These are phyloP conservation scores for Phaeotremella fagi DNA, from an alignment of 768 basidiomycete genomes.

Conservation along the genomic window DNA sequence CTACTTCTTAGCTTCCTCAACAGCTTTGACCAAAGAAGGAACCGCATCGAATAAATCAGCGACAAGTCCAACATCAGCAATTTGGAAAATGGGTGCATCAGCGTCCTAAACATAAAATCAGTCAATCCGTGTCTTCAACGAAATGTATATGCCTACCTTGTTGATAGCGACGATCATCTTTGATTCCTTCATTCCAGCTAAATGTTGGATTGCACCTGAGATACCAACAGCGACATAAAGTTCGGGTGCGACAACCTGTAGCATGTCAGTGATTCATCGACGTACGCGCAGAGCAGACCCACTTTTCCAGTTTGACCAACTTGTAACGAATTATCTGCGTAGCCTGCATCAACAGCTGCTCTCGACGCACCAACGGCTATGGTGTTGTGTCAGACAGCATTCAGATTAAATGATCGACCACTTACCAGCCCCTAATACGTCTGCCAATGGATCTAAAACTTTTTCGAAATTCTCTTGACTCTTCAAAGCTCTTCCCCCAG, in stretches of 20 bases:
- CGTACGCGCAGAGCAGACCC: neutral
- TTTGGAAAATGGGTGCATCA: constrained; percentile 98
- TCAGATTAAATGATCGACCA: neutral
- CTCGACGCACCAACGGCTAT: constrained; percentile 91
- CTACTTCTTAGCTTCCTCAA: constrained; percentile 55
- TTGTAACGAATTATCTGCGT: constrained; percentile 94
- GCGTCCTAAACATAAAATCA: constrained; percentile 60
- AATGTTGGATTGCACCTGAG: constrained; percentile 96
- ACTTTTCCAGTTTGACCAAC: constrained; percentile 98
- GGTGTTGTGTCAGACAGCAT: constrained; percentile 1
- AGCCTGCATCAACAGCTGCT: constrained; percentile 96
- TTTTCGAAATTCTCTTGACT: constrained; percentile 85
- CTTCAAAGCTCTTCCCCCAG: constrained; percentile 92
- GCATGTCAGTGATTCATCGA: constrained; percentile 4
- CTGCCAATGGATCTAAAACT: constrained; percentile 85
- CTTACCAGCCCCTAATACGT: constrained; percentile 70
- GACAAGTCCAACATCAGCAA: constrained; percentile 90
- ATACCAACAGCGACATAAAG: constrained; percentile 95
- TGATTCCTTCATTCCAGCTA: constrained; percentile 99
- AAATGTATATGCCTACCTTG: constrained; percentile 58
- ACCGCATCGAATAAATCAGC: constrained; percentile 89
- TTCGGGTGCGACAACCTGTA: constrained; percentile 81
- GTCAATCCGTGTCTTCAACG: neutral
- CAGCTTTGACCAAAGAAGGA: constrained; percentile 81
- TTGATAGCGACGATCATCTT: constrained; percentile 98